Evolutionary conservation across 139 green algal species (phyloP), one percentile per base, ranked within the genome.

Genomic region (Chlamydomonas sp.): DNA sequence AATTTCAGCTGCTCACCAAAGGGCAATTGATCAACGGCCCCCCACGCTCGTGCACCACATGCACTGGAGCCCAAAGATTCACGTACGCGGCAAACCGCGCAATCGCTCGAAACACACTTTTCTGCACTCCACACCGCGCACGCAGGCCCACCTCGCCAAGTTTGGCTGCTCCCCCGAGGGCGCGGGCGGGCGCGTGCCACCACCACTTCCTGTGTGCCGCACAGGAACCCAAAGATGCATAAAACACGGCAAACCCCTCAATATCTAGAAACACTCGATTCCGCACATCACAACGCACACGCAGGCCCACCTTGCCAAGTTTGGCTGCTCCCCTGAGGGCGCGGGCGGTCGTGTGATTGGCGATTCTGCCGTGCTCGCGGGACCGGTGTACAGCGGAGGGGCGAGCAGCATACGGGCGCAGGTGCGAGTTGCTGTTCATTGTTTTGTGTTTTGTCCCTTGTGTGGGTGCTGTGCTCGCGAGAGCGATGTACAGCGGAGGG

Each of bases 321-420:
- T 50, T 13, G 39, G 39, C 10, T 50, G 39, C 39, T n/a, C 10
- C 39, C n/a, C n/a, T n/a, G 39, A 13, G 10, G 39, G 10, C 39
- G 13, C 39, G 39, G 39, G 10, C 39, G 13, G 10, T 13, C 39
- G 39, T 13, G 13, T 66, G 10, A 4, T 66, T 5, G 31, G 59
- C 10, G 59, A 66, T 33, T 66, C 59, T 39, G 59, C 59, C 29
- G 31, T 66, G 31, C 31, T 66, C 31, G 6, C 59, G 59, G 59
- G 20, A n/a, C 20, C 43, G 59, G 31, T 66, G 22, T 66, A 66
- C 59, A 22, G 31, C 31, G 26, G 16, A 38, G 59, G 59, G 10
- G 29, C n/a, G 16, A 66, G 31, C 13, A 10, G 10, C 6, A 30
- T 66, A 5, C n/a, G 59, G 20, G 16, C 31, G 10, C 31, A 66